Conservation (phyloP, 768 basidiomycete species). For the Tulasnella sp. region DNA sequence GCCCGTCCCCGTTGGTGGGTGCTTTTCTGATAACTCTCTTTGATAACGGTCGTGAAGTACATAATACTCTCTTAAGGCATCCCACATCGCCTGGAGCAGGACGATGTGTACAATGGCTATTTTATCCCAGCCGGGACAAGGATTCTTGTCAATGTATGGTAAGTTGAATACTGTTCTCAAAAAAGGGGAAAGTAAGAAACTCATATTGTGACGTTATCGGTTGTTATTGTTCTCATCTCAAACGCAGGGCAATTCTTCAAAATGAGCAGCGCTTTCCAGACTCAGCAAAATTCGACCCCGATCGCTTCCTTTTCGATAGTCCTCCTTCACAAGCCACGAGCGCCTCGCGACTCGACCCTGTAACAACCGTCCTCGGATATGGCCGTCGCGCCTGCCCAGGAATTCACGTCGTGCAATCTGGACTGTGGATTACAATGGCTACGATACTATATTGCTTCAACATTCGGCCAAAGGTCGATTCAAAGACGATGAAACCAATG, state of each 20-base stretch:
- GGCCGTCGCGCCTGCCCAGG: background rate
- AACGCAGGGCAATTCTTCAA: background rate
- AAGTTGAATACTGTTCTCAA: background rate
- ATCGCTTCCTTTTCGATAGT: background rate
- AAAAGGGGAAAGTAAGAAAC: too few species aligned
- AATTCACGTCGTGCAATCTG: background rate
- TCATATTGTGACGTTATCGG: too few species aligned
- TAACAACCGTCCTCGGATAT: background rate
- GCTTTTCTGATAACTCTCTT: background rate
- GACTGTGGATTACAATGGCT: background rate
- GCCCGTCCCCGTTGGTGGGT: background rate
- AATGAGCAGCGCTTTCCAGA: background rate
- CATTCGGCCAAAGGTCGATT: background rate
- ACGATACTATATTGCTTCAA: background rate
- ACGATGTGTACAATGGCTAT: slow-evolving; percentile 16
- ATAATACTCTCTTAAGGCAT: background rate
- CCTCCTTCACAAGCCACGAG: background rate
- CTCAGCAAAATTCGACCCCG: background rate
- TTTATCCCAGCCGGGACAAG: slow-evolving; percentile 11
- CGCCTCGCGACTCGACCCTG: background rate
- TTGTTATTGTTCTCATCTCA: too few species aligned
- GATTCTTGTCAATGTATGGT: slow-evolving; percentile 17
- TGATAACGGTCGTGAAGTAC: background rate
- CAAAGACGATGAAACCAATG: background rate
- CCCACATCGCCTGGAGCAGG: slow-evolving; percentile 11